Evolutionary conservation across 352 stramenopile genomes (phyloP), one percentile per base, ranked within the genome.

Genomic region (Phytophthora cryptogea): DNA sequence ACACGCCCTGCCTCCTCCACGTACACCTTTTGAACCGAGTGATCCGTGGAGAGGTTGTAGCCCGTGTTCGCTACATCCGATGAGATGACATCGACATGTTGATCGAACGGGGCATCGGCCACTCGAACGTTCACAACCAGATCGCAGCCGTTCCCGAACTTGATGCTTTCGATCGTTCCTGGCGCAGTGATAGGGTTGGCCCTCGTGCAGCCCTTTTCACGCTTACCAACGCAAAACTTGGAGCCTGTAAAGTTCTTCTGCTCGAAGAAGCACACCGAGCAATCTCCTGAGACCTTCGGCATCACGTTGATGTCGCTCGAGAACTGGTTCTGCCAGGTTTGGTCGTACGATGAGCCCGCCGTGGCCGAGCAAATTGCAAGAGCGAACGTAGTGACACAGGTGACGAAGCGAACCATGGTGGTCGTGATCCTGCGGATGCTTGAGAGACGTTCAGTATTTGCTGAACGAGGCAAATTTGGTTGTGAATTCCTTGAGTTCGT

Each of bases 251-350:
- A 85, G 50, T 78, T 64, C 1, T 33, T 26, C 42, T 76, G 54
- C 51, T 85, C 52, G 50, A 69, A 82, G 43, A 82, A 81, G 35
- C 75, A 82, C 32, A 85, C 75, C 8, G 50, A 67, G 55, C 72
- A 80, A 37, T 44, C 43, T 6, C 36, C 43, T 9, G 44, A 55
- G 0, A 60, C 32, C 16, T 57, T 46, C 0, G 65, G 70, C n/a
- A 80, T 37, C 3, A 67, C 53, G 36, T 66, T 54, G 32, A 72
- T 57, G 17, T 59, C 64, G 54, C 63, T 72, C 13, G 17, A 54
- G 51, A 68, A 76, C 42, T 71, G 50, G n/a, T 28, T 70, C 32
- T 23, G 23, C 68, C 68, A 76, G 14, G 33, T 45, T 8, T 47
- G 23, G 23, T 59, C 46, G 28, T 41, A 0, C 5, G 48, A 63